A percentile compares a stretch with the other conserved stretches of the same genome.
Conservation (phyloP, 2,329 filamentous ascomycete species). For the Phaeophleospora eucalypticola region DNA sequence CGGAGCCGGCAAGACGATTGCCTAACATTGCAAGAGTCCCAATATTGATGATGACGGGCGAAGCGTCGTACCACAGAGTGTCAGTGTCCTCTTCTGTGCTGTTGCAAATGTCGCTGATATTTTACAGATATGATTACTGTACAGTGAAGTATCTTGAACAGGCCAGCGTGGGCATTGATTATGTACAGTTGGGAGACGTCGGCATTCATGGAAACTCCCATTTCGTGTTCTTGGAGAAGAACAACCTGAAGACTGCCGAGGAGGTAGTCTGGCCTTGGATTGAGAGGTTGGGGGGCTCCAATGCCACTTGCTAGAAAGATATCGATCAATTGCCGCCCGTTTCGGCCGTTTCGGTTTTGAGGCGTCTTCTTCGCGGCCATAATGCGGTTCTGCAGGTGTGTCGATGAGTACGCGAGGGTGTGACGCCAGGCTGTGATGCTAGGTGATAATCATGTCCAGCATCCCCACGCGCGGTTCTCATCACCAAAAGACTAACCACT, state of each 20-base stretch:
- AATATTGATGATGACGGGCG: constrained; percentile 48
- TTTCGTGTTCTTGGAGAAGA: constrained; percentile 53
- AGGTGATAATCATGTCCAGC: no score
- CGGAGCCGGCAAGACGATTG: constrained; percentile 41
- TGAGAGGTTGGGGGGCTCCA: background rate
- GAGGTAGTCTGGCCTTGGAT: constrained; percentile 28
- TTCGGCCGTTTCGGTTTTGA: no score
- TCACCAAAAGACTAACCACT: no score
- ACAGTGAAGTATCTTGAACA: constrained; percentile 52
- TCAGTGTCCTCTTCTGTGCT: background rate
- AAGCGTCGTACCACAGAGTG: constrained; percentile 51
- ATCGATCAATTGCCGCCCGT: background rate
- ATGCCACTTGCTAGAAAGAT: background rate
- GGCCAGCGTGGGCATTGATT: constrained; percentile 45
- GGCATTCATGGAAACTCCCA: constrained; percentile 54
- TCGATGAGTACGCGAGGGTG: no score
- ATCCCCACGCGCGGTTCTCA: no score
- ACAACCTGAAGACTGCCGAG: constrained; percentile 44
- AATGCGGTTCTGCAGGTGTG: no score
- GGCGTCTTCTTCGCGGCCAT: no score
- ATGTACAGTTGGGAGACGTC: constrained; percentile 42
- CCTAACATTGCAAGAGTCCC: constrained; percentile 47
- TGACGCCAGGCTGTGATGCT: no score
- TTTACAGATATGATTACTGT: constrained; percentile 50
- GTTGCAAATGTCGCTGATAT: background rate